Conservation (phyloP, 306 rosid species). For the Gleditsia sinensis region DNA sequence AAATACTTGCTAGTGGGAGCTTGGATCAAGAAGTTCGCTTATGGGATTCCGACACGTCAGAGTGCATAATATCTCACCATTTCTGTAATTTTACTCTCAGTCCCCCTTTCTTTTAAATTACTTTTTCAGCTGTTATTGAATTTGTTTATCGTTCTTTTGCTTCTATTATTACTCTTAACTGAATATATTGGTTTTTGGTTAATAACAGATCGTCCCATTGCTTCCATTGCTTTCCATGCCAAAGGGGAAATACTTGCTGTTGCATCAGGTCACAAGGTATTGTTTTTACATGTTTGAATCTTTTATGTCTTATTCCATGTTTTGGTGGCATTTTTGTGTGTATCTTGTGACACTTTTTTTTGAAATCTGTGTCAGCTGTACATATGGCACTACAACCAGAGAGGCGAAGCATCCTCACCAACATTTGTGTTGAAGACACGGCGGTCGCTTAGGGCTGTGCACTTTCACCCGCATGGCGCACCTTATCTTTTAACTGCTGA, state of each 20-base stretch:
- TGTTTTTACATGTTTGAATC: slow-evolving; percentile 22
- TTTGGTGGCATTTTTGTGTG: slow-evolving; percentile 14
- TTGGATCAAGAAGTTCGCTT: slow-evolving; percentile 97
- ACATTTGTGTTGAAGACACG: slow-evolving; percentile 79
- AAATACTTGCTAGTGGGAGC: slow-evolving; percentile 98
- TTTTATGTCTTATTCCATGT: slow-evolving; percentile 13
- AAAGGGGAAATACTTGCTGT: slow-evolving; percentile 93
- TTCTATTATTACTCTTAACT: slow-evolving; percentile 3
- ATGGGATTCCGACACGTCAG: slow-evolving; percentile 92
- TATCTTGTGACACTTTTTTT: slow-evolving; percentile 17
- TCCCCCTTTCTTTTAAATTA: slow-evolving; percentile 25
- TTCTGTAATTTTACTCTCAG: slow-evolving; percentile 62
- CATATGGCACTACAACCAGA: slow-evolving; percentile 88
- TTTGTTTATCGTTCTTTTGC: slow-evolving; percentile 18
- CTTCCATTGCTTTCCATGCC: slow-evolving; percentile 97
- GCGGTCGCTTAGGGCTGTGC: slow-evolving; percentile 95
- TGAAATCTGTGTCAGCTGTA: slow-evolving; percentile 63
- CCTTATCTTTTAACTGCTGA: slow-evolving; percentile 97
- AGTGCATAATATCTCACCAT: slow-evolving; percentile 84
- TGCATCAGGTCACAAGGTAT: slow-evolving; percentile 98
- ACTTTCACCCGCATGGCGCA: slow-evolving; percentile 91
- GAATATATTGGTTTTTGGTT: slow-evolving; percentile 21
- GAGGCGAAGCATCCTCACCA: slow-evolving; percentile 83
- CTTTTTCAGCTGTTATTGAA: slow-evolving; percentile 24
- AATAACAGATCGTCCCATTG: slow-evolving; percentile 84